Conservation (phyloP, 192 early-diverging fungal species). For the Coemansia sp. region DNA sequence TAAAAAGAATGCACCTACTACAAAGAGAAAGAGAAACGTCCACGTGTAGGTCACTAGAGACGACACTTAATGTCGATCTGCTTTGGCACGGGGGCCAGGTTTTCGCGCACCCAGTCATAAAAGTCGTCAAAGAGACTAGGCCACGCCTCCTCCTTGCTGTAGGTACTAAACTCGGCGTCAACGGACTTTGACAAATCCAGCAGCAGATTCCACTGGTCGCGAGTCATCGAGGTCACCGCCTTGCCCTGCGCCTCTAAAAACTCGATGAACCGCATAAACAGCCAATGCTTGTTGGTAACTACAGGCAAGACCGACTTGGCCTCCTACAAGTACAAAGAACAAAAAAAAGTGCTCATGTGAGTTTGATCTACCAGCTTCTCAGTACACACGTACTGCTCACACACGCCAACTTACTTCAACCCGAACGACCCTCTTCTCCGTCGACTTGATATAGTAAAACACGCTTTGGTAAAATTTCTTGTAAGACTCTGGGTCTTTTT, state of each 20-base stretch:
- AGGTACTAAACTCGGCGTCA: conserved; percentile 16
- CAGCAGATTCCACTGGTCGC: conserved; percentile 52
- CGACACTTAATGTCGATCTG: background rate
- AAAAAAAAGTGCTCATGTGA: conserved; percentile 1
- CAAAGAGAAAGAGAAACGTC: conserved; percentile 7
- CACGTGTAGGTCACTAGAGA: conserved; percentile 13
- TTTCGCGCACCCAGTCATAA: conserved; percentile 27
- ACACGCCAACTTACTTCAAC: conserved; percentile 30
- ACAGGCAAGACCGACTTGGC: conserved; percentile 28
- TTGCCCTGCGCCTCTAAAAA: conserved; percentile 32
- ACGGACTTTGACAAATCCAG: conserved; percentile 33
- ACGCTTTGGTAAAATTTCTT: conserved; percentile 35
- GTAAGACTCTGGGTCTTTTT: conserved; percentile 10
- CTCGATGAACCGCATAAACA: conserved; percentile 37
- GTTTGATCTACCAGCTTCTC: background rate
- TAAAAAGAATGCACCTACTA: background rate
- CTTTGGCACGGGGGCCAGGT: background rate
- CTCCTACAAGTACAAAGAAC: conserved; percentile 16
- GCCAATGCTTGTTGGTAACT: conserved; percentile 15
- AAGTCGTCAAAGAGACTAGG: conserved; percentile 49
- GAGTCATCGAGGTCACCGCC: conserved; percentile 29
- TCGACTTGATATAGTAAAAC: conserved; percentile 32
- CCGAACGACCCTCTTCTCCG: conserved; percentile 10
- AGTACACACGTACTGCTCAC: background rate
- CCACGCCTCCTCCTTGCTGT: conserved; percentile 51